These are phyloP conservation scores for Fonsecaea multimorphosa DNA, from an alignment of 2,329 filamentous ascomycete genomes.

Conservation along the genomic window DNA sequence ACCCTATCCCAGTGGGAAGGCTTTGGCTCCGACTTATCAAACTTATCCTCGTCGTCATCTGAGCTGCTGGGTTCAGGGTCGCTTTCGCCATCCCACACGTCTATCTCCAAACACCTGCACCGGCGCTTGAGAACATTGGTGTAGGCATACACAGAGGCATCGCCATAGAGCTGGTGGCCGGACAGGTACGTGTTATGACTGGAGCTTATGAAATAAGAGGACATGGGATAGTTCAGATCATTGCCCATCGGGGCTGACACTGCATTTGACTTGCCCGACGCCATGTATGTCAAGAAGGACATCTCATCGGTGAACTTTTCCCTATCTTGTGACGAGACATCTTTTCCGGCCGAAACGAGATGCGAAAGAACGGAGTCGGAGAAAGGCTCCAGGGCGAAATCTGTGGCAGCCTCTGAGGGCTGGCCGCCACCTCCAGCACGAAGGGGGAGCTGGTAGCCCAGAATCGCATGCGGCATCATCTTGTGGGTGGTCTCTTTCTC, in stretches of 20 bases:
- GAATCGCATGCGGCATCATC: constrained; percentile 14
- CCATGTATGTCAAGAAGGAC: constrained; percentile 52
- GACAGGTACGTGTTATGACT: constrained; percentile 94
- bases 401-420: constrained; percentile 25
- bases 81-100: constrained; percentile 81
- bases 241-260: constrained; percentile 58
- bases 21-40: constrained; percentile 25
- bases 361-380: constrained; percentile 44
- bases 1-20: constrained; percentile 34
- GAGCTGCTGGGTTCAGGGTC: constrained; percentile 46
- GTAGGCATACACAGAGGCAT: constrained; percentile 79
- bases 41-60: constrained; percentile 35
- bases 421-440: constrained; percentile 38
- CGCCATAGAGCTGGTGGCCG: constrained; percentile 82
- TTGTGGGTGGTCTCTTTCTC: background rate
- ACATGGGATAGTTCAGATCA: constrained; percentile 72
- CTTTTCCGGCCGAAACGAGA: constrained; percentile 46
- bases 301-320: constrained; percentile 30
- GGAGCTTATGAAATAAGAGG: constrained; percentile 91
- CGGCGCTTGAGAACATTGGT: constrained; percentile 74
- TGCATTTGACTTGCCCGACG: constrained; percentile 52
- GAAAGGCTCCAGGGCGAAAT: constrained; percentile 38
- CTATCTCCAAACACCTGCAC: constrained; percentile 91
- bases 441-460: constrained; percentile 15
- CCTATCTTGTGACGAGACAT: constrained; percentile 37